Percentiles rank a stretch among this genome's conserved stretches.
Evolutionary conservation across 257 asterid genomes (phyloP).

Genomic region (Thymus quinquecostatus): DNA sequence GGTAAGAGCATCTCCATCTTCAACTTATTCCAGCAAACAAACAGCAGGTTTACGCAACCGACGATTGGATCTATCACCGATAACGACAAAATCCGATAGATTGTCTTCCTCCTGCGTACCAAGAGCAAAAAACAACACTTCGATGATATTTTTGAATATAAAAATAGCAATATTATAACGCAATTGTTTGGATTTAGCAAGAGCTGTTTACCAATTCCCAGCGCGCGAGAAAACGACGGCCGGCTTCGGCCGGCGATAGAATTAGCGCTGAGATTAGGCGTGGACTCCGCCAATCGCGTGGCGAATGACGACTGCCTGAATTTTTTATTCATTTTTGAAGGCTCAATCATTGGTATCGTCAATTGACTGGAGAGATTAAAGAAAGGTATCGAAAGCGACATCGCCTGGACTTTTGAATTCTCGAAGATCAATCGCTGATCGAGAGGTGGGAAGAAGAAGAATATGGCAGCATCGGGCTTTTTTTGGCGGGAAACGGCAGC

Average conservation of each 20-base stretch:
- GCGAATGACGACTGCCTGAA: background rate
- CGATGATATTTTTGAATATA: background rate
- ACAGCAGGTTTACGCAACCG: background rate
- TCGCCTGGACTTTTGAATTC: background rate
- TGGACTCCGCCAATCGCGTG: background rate
- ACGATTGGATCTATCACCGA: background rate
- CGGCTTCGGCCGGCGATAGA: conserved; percentile 49
- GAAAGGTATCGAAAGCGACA: background rate
- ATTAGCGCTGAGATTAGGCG: conserved; percentile 7
- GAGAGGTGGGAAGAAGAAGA: background rate
- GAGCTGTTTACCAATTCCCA: no score
- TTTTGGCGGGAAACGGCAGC: background rate
- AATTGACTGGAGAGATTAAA: background rate
- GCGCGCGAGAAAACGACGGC: conserved; percentile 22
- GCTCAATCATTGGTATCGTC: conserved; percentile 32
- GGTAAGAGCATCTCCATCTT: conserved; percentile 30
- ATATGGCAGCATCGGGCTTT: background rate
- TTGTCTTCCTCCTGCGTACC: no score
- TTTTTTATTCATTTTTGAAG: background rate
- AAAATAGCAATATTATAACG: no score
- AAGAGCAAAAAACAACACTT: no score
- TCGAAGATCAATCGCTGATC: background rate
- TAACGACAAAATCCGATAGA: conserved; percentile 19
- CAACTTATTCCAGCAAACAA: conserved; percentile 3
- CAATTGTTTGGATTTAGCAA: no score